Evolutionary conservation across 805 yeast genomes (phyloP).

Genomic region (Ogataea trehalophila): DNA sequence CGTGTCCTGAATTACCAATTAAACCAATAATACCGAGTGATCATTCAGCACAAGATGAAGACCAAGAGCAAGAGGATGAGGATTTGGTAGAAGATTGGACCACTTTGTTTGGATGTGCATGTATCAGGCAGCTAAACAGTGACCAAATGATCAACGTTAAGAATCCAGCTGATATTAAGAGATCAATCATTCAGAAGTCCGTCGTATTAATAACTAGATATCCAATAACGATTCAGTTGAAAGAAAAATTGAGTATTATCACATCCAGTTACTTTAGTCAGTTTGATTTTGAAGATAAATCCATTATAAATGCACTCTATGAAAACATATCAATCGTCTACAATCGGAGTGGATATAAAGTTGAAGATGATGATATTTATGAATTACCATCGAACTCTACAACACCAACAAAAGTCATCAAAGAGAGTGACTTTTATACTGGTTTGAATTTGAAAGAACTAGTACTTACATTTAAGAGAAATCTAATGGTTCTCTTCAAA

Average conservation of each 20-base stretch:
- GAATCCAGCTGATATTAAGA: conserved; percentile 21
- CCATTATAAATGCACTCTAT: conserved; percentile 62
- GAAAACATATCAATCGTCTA: conserved; percentile 54
- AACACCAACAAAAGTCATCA: conserved; percentile 27
- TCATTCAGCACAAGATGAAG: neutral
- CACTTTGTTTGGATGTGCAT: conserved; percentile 92
- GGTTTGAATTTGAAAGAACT: conserved; percentile 71
- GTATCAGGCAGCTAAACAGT: conserved; percentile 77
- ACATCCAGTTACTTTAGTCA: conserved; percentile 85
- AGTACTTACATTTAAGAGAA: conserved; percentile 51
- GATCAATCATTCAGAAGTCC: conserved; percentile 89
- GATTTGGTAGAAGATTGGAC: conserved; percentile 33
- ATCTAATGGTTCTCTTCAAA: conserved; percentile 65
- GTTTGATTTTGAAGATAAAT: conserved; percentile 65
- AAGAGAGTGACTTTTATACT: conserved; percentile 59
- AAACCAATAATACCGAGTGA: conserved; percentile 16
- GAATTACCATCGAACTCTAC: conserved; percentile 12
- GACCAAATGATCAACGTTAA: conserved; percentile 44
- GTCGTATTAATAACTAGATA: conserved; percentile 75
- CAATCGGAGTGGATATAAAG: conserved; percentile 22
- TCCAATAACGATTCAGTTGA: conserved; percentile 84
- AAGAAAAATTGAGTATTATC: conserved; percentile 84
- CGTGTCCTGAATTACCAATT: conserved; percentile 40
- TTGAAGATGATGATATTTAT: conserved; percentile 29
- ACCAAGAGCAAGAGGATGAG: conserved; percentile 12